Evolutionary conservation across 2,329 filamentous ascomycete genomes (phyloP).

Genomic region (Claviceps purpurea): DNA sequence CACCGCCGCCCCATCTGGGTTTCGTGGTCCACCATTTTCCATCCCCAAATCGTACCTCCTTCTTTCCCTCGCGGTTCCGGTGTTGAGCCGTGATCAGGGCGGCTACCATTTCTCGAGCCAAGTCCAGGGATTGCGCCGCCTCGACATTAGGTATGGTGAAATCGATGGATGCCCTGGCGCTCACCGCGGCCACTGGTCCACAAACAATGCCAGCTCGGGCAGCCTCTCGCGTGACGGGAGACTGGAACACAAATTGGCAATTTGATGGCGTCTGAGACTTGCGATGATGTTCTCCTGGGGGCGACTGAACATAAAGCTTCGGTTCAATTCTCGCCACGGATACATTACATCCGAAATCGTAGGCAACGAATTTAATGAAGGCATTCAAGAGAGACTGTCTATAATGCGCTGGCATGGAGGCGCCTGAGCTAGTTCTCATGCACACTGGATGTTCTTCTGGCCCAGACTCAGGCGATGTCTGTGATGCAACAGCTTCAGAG

Average conservation of each 20-base stretch:
- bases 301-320: conserved; percentile 39
- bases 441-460: conserved; percentile 7
- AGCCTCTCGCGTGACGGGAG: conserved; percentile 43
- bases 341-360: conserved; percentile 53
- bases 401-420: conserved; percentile 44
- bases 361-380: conserved; percentile 51
- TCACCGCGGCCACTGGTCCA: conserved; percentile 48
- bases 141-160: conserved; percentile 32
- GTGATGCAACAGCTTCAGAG: conserved; percentile 6
- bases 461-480: conserved; percentile 2
- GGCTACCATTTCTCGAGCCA: conserved; percentile 47
- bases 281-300: conserved; percentile 17
- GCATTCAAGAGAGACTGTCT: conserved; percentile 43
- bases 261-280: conserved; percentile 45
- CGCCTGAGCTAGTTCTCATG: conserved; percentile 33
- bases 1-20: conserved; percentile 49
- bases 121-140: conserved; percentile 47
- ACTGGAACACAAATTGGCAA: conserved; percentile 47
- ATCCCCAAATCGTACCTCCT: conserved; percentile 43
- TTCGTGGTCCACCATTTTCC: conserved; percentile 48
- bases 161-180: conserved; percentile 38
- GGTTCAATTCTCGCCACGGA: conserved; percentile 43
- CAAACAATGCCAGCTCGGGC: conserved; percentile 46
- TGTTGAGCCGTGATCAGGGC: conserved; percentile 51
- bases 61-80: conserved; percentile 42